phyloP scores from a whole-genome alignment of 345 rosid species.

The Moricandia moricandioides region DNA sequence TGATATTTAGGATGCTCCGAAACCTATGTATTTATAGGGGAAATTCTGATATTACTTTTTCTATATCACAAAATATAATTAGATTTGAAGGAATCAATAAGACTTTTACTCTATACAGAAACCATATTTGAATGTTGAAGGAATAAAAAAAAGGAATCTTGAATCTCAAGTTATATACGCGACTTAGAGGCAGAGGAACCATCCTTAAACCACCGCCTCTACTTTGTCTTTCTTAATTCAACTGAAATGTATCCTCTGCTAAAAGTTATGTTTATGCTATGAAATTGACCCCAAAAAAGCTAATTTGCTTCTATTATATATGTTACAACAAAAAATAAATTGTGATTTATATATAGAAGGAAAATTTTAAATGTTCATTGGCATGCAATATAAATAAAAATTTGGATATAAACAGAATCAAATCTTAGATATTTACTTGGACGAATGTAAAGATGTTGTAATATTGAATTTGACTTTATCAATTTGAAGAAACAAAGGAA shows the following conservation, averaged over 20 bases:
- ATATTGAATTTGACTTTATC: constrained; percentile 16
- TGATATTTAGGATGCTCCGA: background rate
- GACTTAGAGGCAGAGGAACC: background rate
- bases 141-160: constrained; percentile 29
- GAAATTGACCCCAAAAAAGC: too few species aligned
- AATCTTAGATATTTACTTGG: background rate
- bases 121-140: constrained; percentile 38
- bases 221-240: background rate
- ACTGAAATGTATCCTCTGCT: too few species aligned
- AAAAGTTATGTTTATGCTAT: too few species aligned
- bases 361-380: too few species aligned
- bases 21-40: constrained; percentile 23
- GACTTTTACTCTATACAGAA: constrained; percentile 7
- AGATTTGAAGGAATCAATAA: constrained; percentile 1
- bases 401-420: background rate
- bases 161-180: constrained; percentile 13
- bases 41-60: background rate
- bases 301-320: too few species aligned
- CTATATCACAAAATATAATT: background rate
- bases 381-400: background rate
- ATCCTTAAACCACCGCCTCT: constrained; percentile 7
- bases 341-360: too few species aligned
- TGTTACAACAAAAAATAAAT: too few species aligned
- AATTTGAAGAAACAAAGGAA: constrained; percentile 10
- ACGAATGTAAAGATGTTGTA: constrained; percentile 16